Evolutionary conservation across 768 basidiomycete genomes (phyloP).

Genomic region (Trametes elegans): DNA sequence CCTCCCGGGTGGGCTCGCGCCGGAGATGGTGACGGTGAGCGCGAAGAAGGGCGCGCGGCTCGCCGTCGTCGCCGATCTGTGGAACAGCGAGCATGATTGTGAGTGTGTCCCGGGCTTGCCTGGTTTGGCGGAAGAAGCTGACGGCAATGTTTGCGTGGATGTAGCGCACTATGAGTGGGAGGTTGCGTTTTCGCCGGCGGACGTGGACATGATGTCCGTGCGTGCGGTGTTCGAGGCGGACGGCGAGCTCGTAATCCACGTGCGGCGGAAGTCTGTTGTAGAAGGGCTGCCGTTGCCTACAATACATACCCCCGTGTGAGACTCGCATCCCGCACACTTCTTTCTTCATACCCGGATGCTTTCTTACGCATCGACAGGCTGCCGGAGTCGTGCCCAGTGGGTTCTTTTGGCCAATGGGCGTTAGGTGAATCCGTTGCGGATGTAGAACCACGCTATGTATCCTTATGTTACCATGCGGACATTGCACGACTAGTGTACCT

Average conservation of each 20-base stretch:
- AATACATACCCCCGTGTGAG: not conserved
- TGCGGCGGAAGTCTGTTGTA: conserved; percentile 6
- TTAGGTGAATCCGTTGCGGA: not conserved
- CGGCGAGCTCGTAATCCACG: conserved; percentile 14
- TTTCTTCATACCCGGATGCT: not conserved
- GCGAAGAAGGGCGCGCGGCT: conserved; percentile 59
- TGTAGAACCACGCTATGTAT: not conserved
- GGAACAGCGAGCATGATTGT: conserved; percentile 62
- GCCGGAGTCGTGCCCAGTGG: too few species aligned
- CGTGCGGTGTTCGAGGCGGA: conserved; percentile 43
- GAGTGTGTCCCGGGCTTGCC: conserved; percentile 29
- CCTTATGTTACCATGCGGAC: too few species aligned
- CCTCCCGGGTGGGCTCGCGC: conserved; percentile 46
- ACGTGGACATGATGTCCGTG: conserved; percentile 53
- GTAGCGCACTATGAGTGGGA: conserved; percentile 64
- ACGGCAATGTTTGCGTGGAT: not conserved
- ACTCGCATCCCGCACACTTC: not conserved
- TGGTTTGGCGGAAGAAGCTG: not conserved
- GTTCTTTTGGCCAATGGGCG: too few species aligned
- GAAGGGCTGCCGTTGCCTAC: not conserved
- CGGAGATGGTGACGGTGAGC: conserved; percentile 64
- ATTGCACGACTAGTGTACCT: too few species aligned
- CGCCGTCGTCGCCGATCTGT: conserved; percentile 58
- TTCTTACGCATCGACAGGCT: too few species aligned
- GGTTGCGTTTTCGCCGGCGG: conserved; percentile 50